Evolutionary conservation across 768 basidiomycete species (phyloP).

Genomic region (Lanmaoa pseudosensibilis): DNA sequence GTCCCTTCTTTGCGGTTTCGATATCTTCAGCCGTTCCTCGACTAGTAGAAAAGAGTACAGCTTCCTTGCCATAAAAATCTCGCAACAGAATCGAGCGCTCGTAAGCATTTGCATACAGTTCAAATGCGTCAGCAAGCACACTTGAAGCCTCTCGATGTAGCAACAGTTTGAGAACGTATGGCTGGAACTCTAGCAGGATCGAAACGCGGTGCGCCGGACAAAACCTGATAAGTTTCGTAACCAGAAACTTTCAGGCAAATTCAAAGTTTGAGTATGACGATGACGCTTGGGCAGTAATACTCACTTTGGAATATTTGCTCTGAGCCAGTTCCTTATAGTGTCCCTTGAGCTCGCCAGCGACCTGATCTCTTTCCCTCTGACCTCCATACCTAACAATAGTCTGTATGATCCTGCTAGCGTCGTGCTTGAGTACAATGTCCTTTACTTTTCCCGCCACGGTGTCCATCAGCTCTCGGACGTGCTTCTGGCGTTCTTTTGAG

Average conservation of each 20-base stretch:
- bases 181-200: constrained; percentile 79
- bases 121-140: constrained; percentile 85
- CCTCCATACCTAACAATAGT: constrained; percentile 81
- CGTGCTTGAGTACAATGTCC: constrained; percentile 88
- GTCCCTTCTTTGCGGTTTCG: constrained; percentile 62
- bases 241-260: constrained; percentile 57
- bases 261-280: neutral
- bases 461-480: constrained; percentile 71
- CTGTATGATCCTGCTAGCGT: constrained; percentile 84
- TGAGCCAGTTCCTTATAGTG: constrained; percentile 75
- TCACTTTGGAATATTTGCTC: constrained; percentile 88
- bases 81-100: constrained; percentile 78
- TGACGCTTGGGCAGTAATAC: constrained; percentile 8
- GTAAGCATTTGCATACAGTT: constrained; percentile 82
- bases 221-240: constrained; percentile 74
- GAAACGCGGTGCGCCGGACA: constrained; percentile 72
- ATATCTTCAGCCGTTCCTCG: constrained; percentile 61
- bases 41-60: constrained; percentile 61
- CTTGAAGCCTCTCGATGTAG: constrained; percentile 83
- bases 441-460: constrained; percentile 79
- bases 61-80: constrained; percentile 92
- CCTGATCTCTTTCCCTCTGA: constrained; percentile 70
- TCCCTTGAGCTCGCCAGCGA: constrained; percentile 83
- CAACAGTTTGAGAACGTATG: constrained; percentile 71
- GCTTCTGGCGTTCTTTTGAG: constrained; percentile 68